Percentiles rank a stretch among this genome's conserved stretches.
Conservation (phyloP, 495 filamentous ascomycete species). For the Bombardia bombarda region DNA sequence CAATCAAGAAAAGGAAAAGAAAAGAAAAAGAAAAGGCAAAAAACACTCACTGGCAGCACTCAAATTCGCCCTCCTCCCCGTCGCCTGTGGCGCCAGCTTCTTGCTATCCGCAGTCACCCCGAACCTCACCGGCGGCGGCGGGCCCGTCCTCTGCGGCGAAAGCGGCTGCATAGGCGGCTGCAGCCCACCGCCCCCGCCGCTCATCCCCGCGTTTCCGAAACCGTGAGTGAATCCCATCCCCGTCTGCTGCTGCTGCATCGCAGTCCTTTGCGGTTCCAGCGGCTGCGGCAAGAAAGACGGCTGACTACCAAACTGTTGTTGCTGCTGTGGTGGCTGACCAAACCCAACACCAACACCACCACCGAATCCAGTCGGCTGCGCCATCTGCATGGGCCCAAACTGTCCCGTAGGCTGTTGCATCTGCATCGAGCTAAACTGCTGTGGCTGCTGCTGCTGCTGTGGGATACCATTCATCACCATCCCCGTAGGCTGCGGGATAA, state of each 20-base stretch:
- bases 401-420: no score
- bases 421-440: constrained; percentile 34
- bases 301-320: constrained; percentile 53
- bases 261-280: constrained; percentile 39
- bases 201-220: constrained; percentile 26
- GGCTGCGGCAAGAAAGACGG: constrained; percentile 43
- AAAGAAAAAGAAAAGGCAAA: constrained; percentile 8
- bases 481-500: constrained; percentile 39
- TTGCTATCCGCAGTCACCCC: constrained; percentile 64
- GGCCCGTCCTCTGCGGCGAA: constrained; percentile 84
- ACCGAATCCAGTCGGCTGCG: constrained; percentile 62
- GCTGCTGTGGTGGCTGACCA: constrained; percentile 41
- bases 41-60: constrained; percentile 85
- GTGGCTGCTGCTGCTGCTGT: constrained; percentile 41
- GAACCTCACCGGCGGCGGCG: constrained; percentile 84
- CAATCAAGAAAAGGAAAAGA: neutral
- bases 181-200: constrained; percentile 7
- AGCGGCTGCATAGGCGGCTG: constrained; percentile 39
- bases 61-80: constrained; percentile 83
- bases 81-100: constrained; percentile 80
- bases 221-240: constrained; percentile 41
- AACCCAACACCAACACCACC: no score
- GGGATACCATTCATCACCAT: constrained; percentile 28
- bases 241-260: constrained; percentile 42
- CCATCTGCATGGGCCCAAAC: no score